Conservation (phyloP, 208 protist genomes). For the Trypanosoma rangeli region DNA sequence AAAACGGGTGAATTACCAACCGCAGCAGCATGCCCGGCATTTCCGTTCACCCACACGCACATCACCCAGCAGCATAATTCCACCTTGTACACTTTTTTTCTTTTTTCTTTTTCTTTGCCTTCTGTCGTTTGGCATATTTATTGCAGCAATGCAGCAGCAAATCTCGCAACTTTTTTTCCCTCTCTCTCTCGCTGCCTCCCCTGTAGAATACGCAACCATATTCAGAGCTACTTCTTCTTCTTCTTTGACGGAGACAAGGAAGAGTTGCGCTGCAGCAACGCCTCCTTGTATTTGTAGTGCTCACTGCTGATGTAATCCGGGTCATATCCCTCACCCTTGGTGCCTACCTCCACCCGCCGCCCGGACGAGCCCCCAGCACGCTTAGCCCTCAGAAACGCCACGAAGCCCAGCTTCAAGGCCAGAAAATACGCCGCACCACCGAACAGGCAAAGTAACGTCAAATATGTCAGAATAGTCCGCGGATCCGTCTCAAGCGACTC, state of each 20-base stretch:
- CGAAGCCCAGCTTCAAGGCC: constrained; percentile 43
- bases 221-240: constrained; percentile 30
- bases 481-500: constrained; percentile 77
- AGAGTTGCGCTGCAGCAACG: constrained; percentile 47
- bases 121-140: neutral
- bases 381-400: constrained; percentile 34
- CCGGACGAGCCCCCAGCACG: constrained; percentile 12
- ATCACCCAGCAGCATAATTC: neutral
- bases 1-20: neutral
- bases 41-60: neutral
- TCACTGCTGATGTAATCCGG: constrained; percentile 82
- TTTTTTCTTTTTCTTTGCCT: neutral
- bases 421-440: constrained; percentile 49
- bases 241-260: constrained; percentile 47
- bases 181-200: neutral
- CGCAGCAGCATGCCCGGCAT: neutral
- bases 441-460: constrained; percentile 71
- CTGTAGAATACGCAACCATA: neutral
- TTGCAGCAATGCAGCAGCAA: neutral
- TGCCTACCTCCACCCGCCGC: constrained; percentile 26
- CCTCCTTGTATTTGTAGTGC: constrained; percentile 73
- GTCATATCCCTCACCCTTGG: constrained; percentile 56
- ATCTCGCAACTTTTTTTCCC: neutral
- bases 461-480: constrained; percentile 78
- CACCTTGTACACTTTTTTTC: neutral